A percentile compares a stretch with the other conserved stretches of the same genome.
These are phyloP conservation scores for Ajuga chamaepitys DNA, from an alignment of 257 asterid genomes.

Conservation along the genomic window DNA sequence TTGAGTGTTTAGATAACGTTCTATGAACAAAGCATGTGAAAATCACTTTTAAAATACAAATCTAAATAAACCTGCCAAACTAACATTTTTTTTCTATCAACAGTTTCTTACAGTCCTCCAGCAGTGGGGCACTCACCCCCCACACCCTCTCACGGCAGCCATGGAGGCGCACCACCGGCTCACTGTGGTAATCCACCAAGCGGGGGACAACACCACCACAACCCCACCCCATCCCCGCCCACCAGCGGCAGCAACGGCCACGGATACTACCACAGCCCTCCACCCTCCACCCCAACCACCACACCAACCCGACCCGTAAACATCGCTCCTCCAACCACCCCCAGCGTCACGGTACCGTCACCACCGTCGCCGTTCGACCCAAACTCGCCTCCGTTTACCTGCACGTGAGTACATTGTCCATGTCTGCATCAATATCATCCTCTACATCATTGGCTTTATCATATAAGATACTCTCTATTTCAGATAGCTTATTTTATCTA, in stretches of 20 bases:
- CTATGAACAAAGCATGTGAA: too few species aligned
- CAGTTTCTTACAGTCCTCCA: background rate
- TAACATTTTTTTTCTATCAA: background rate
- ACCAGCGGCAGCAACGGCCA: conserved; percentile 16
- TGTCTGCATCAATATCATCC: background rate
- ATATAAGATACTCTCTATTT: too few species aligned
- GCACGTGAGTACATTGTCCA: conserved; percentile 55
- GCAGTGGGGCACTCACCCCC: conserved; percentile 37
- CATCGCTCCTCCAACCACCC: conserved; percentile 27
- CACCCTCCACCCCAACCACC: conserved; percentile 22
- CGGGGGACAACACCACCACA: conserved; percentile 38
- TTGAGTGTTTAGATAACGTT: too few species aligned
- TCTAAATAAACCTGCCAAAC: too few species aligned
- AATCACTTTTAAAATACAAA: too few species aligned
- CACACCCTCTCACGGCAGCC: conserved; percentile 26
- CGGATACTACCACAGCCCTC: conserved; percentile 28
- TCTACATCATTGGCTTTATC: too few species aligned
- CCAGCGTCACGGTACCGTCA: conserved; percentile 34
- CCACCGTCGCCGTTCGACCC: conserved; percentile 59
- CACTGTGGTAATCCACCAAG: conserved; percentile 61
- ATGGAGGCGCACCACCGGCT: conserved; percentile 44
- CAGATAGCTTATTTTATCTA: too few species aligned
- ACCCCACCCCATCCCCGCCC: conserved; percentile 6
- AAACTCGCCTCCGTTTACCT: conserved; percentile 67
- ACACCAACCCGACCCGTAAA: background rate